Percentiles rank a stretch among this genome's conserved stretches.
Evolutionary conservation across 805 yeast species (phyloP).

Genomic region (Ogataea chonburiensis): DNA sequence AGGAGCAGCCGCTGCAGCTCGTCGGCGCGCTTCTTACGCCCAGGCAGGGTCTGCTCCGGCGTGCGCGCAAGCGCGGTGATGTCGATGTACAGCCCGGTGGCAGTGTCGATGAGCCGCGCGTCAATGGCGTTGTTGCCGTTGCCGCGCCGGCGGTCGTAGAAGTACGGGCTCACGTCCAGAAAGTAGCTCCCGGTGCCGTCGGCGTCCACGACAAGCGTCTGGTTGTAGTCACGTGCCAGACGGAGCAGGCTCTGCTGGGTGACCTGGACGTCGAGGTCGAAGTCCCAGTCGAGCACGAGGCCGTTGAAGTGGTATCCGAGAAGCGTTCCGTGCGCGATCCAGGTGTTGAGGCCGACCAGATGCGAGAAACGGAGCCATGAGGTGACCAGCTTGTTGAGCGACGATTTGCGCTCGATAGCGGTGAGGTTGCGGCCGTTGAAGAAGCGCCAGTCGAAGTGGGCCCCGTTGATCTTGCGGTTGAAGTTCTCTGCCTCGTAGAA

Average conservation of each 20-base stretch:
- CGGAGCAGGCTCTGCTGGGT: conserved; percentile 44
- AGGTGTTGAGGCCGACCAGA: conserved; percentile 45
- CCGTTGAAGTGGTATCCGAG: conserved; percentile 66
- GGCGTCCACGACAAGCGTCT: conserved; percentile 47
- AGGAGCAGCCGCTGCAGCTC: conserved; percentile 20
- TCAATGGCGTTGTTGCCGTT: conserved; percentile 53
- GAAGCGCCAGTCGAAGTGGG: conserved; percentile 48
- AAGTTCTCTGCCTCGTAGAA: conserved; percentile 41
- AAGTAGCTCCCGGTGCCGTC: conserved; percentile 33
- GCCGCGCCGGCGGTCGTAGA: conserved; percentile 37
- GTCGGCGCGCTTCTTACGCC: conserved; percentile 8
- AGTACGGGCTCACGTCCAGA: conserved; percentile 37
- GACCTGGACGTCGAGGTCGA: conserved; percentile 61
- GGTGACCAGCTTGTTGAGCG: conserved; percentile 48
- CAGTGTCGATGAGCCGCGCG: conserved; percentile 52
- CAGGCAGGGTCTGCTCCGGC: conserved; percentile 8
- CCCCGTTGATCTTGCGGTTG: conserved; percentile 35
- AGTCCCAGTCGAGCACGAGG: conserved; percentile 58
- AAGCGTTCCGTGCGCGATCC: conserved; percentile 66
- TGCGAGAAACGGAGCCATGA: conserved; percentile 54
- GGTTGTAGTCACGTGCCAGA: conserved; percentile 48
- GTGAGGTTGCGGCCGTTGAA: conserved; percentile 31
- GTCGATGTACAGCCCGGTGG: conserved; percentile 47
- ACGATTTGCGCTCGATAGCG: conserved; percentile 22
- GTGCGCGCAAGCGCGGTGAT: conserved; percentile 38